Base-by-base conservation (phyloP, 225 moss, liverwort and hornwort genomes). In the Takakia lepidozioides region DNA sequence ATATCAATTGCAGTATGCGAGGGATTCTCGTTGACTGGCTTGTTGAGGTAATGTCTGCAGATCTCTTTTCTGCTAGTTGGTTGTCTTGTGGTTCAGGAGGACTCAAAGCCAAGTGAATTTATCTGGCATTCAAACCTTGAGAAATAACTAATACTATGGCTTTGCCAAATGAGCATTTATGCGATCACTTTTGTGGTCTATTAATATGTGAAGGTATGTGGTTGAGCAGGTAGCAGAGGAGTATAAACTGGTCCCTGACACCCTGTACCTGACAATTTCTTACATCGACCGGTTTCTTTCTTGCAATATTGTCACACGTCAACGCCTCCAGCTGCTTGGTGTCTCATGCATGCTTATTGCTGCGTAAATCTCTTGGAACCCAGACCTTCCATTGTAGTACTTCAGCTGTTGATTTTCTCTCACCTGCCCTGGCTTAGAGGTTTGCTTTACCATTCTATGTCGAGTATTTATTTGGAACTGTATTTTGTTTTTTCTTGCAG, bases 311-410 rank as follows among this genome's bases (percentile, higher is more conserved):
- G 98, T 91, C 8, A 78, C 75, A 2, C 64, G 98, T 24, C 98
- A 98, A 67, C 75, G 98, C 36, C 63, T 98, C 27, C 98, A 98
- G 52, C 78, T 98, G 20, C 36, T 98, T 29, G 98, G 98, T 3
- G 98, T 98, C 2, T 85, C 98, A 46, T 81, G 98, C 68, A 98
- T 98, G 98, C 71, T 98, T 43, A 98, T 98, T 44, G 98, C 98
- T 2, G 91, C 98, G 60, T 82, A 60, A 70, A 74, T 78, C 3
- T 29, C 25, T 45, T 23, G 11, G 27, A 2, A 45, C 1, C 45
- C 8, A 5, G 9, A 46, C 23, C 19, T 22, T 25, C 25, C 14
- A 16, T 10, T 11, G 18, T 50, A n/a, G 7, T 9, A 1, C 2
- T 30, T 16, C 2, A 5, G 5, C 8, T 19, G 29, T 8, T 50